Conservation (phyloP, 805 yeast species). For the Hanseniaspora guilliermondii region DNA sequence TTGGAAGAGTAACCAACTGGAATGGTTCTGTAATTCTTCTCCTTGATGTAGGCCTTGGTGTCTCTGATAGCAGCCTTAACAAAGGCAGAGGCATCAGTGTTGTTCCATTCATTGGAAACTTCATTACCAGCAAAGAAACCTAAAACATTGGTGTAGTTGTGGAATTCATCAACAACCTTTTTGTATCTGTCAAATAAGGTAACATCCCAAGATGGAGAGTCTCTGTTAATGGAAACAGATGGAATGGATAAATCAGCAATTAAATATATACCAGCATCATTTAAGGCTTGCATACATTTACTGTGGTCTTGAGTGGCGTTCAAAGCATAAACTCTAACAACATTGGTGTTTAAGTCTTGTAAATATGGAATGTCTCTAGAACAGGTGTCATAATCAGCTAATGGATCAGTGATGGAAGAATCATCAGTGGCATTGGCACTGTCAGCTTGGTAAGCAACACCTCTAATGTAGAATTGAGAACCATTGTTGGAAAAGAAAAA, state of each 20-base stretch:
- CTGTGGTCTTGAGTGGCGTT: conserved; percentile 53
- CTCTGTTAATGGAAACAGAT: conserved; percentile 47
- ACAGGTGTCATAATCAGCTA: conserved; percentile 51
- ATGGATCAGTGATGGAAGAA: conserved; percentile 50
- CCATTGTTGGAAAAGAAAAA: conserved; percentile 68
- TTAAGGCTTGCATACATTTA: conserved; percentile 52
- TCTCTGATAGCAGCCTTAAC: conserved; percentile 79
- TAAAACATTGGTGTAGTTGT: conserved; percentile 55
- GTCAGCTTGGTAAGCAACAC: conserved; percentile 71
- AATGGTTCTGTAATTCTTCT: conserved; percentile 49
- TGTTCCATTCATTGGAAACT: conserved; percentile 54
- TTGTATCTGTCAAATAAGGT: conserved; percentile 57
- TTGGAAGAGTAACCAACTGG: conserved; percentile 78
- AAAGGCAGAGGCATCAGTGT: conserved; percentile 66
- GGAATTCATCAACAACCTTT: conserved; percentile 54
- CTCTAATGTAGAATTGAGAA: conserved; percentile 63
- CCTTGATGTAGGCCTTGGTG: conserved; percentile 52
- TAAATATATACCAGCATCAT: conserved; percentile 67
- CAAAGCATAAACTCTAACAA: conserved; percentile 64
- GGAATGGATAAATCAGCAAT: conserved; percentile 73
- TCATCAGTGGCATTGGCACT: conserved; percentile 38
- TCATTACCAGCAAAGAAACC: conserved; percentile 85
- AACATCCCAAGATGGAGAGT: conserved; percentile 49
- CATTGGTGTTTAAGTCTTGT: conserved; percentile 50
- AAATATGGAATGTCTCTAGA: conserved; percentile 64